Conservation (phyloP, 768 basidiomycete species). For the Chalciporus chontae region DNA sequence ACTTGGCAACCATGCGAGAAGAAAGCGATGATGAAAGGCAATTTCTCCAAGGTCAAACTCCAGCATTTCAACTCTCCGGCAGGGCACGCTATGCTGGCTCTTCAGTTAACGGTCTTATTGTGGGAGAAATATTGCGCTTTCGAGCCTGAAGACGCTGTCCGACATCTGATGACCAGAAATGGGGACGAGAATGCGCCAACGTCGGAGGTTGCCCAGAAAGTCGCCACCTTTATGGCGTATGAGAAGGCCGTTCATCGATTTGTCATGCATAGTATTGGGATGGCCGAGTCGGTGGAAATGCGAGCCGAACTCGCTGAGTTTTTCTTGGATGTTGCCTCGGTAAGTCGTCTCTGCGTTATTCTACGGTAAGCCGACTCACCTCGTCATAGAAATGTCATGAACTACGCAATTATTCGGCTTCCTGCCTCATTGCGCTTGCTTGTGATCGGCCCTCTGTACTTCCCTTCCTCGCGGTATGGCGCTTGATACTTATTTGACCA, state of each 20-base stretch:
- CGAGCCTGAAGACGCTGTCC: slow-evolving; percentile 42
- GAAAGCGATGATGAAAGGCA: slow-evolving; percentile 27
- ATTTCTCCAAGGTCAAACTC: slow-evolving; percentile 28
- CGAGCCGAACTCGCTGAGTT: slow-evolving; percentile 34
- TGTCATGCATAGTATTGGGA: slow-evolving; percentile 37
- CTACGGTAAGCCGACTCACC: not conserved
- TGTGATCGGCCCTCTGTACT: slow-evolving; percentile 39
- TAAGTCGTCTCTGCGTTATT: slow-evolving; percentile 18
- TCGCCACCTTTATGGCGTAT: slow-evolving; percentile 32
- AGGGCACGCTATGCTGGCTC: slow-evolving; percentile 43
- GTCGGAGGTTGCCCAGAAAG: slow-evolving; percentile 28
- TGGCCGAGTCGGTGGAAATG: slow-evolving; percentile 17
- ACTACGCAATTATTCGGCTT: slow-evolving; percentile 44
- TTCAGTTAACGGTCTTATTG: slow-evolving; percentile 40
- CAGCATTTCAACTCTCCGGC: slow-evolving; percentile 32
- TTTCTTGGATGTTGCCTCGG: slow-evolving; percentile 45
- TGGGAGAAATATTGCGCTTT: slow-evolving; percentile 38
- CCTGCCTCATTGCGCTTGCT: slow-evolving; percentile 40
- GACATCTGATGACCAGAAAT: slow-evolving; percentile 33
- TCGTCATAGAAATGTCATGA: slow-evolving; percentile 39
- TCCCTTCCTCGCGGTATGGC: slow-evolving; percentile 25
- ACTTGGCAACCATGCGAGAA: slow-evolving; percentile 27
- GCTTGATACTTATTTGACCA: not conserved
- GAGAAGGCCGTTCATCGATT: slow-evolving; percentile 39
- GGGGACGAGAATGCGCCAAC: slow-evolving; percentile 25